Percentiles rank a stretch among this genome's conserved stretches.
Conservation (phyloP, 1,284 basidiomycete species). For the Trichosporon inkin region DNA sequence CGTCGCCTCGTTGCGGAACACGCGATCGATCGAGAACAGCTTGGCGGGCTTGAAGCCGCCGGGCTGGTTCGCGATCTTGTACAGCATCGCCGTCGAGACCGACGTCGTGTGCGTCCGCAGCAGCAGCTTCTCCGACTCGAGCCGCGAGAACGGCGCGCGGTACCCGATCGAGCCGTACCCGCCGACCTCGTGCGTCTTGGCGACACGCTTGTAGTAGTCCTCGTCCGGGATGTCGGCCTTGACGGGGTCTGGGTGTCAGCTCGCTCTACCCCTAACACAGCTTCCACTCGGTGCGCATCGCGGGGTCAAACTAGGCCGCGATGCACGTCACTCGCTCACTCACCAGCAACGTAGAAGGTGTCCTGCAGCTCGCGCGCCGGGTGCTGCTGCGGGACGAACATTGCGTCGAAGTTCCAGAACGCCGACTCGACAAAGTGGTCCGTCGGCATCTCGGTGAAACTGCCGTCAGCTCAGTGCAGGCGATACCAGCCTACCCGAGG, state of each 20-base stretch:
- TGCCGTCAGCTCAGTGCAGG: constrained; percentile 43
- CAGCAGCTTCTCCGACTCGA: constrained; percentile 86
- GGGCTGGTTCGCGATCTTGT: constrained; percentile 71
- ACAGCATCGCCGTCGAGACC: constrained; percentile 90
- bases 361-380: constrained; percentile 97
- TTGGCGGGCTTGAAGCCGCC: constrained; percentile 92
- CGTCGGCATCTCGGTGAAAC: constrained; percentile 99
- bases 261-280: too few species aligned
- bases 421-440: constrained; percentile 94
- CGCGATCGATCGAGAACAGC: constrained; percentile 95
- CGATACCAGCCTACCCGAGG: constrained; percentile 71
- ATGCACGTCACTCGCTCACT: constrained; percentile 23
- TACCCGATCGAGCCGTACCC: constrained; percentile 96
- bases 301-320: too few species aligned
- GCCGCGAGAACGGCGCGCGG: constrained; percentile 90
- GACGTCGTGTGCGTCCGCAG: constrained; percentile 97
- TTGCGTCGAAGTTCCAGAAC: constrained; percentile 99
- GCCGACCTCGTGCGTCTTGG: constrained; percentile 81
- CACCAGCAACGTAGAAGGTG: constrained; percentile 95
- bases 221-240: constrained; percentile 70
- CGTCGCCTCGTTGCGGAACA: constrained; percentile 98
- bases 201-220: constrained; percentile 86
- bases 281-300: too few species aligned
- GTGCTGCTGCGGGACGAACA: constrained; percentile 99
- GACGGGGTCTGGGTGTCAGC: constrained; percentile 64